Evolutionary conservation across 78 protist genomes (phyloP).

Genomic region (Salpingoeca rosetta): DNA sequence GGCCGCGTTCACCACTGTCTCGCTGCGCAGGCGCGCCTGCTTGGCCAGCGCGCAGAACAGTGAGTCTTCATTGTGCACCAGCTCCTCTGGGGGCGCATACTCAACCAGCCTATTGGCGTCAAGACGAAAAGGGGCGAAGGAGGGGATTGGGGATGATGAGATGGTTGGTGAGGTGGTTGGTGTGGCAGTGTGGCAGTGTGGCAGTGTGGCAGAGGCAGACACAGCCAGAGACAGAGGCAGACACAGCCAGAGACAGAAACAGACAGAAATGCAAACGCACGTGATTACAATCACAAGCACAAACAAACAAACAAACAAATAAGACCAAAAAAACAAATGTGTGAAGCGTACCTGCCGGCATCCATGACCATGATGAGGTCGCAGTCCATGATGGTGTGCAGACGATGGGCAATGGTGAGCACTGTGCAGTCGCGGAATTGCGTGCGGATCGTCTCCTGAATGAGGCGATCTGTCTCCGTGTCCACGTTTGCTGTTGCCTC

Average conservation of each 20-base stretch:
- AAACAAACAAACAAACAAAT: background rate
- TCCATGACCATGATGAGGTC: constrained; percentile 39
- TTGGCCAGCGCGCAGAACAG: too few relatives aligned
- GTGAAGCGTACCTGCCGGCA: background rate
- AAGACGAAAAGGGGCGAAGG: too few relatives aligned
- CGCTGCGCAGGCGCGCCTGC: too few relatives aligned
- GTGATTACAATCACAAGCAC: background rate
- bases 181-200: background rate
- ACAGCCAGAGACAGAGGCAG: background rate
- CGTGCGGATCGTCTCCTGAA: constrained; percentile 19
- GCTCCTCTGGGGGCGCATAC: too few relatives aligned
- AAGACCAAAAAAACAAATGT: too few relatives aligned
- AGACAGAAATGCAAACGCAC: background rate
- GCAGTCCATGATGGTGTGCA: constrained; percentile 17
- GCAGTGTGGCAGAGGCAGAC: background rate
- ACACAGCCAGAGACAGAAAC: background rate
- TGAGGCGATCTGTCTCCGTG: constrained; percentile 36
- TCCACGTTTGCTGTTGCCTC: constrained; percentile 86
- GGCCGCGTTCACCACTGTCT: too few relatives aligned
- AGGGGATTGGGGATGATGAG: too few relatives aligned
- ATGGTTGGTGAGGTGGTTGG: too few relatives aligned
- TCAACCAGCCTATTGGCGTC: too few relatives aligned
- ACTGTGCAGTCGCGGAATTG: constrained; percentile 49
- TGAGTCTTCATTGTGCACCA: too few relatives aligned
- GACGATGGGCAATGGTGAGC: constrained; percentile 60